Evolutionary conservation across 192 early-diverging fungal genomes (phyloP).

Genomic region (Paraglomus brasilianum): DNA sequence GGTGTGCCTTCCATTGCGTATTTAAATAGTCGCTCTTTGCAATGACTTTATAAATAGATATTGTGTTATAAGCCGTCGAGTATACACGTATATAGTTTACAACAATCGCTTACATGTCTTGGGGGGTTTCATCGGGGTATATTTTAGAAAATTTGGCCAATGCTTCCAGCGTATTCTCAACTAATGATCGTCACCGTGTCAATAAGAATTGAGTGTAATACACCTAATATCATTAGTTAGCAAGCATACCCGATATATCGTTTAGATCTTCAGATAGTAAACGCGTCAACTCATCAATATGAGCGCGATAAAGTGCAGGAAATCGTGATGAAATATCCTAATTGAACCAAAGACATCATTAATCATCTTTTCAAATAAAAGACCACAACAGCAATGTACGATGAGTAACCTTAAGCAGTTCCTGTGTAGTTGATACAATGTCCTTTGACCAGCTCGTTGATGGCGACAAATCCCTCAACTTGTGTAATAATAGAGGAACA

Average conservation of each 20-base stretch:
- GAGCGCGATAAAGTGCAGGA: constrained; percentile 58
- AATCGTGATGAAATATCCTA: constrained; percentile 53
- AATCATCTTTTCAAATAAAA: neutral
- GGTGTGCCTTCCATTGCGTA: constrained; percentile 57
- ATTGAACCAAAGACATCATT: neutral
- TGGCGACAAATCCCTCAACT: constrained; percentile 32
- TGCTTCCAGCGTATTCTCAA: constrained; percentile 55
- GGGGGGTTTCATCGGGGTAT: constrained; percentile 42
- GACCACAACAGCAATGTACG: too few species aligned
- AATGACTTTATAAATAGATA: constrained; percentile 31
- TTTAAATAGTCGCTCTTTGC: constrained; percentile 42
- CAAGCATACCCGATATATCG: constrained; percentile 40
- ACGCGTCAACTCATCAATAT: constrained; percentile 48
- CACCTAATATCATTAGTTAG: neutral
- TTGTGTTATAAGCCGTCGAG: neutral
- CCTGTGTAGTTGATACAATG: constrained; percentile 45
- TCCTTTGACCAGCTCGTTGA: neutral
- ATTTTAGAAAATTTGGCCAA: constrained; percentile 74
- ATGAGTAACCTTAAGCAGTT: constrained; percentile 49
- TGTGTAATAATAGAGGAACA: constrained; percentile 59
- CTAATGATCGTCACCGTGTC: constrained; percentile 17
- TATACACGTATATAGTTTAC: neutral
- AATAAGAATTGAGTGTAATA: neutral
- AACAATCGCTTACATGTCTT: constrained; percentile 29
- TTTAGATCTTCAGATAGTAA: constrained; percentile 46